Evolutionary conservation across 192 early-diverging fungal genomes (phyloP).

Genomic region (Backusella macrospora): DNA sequence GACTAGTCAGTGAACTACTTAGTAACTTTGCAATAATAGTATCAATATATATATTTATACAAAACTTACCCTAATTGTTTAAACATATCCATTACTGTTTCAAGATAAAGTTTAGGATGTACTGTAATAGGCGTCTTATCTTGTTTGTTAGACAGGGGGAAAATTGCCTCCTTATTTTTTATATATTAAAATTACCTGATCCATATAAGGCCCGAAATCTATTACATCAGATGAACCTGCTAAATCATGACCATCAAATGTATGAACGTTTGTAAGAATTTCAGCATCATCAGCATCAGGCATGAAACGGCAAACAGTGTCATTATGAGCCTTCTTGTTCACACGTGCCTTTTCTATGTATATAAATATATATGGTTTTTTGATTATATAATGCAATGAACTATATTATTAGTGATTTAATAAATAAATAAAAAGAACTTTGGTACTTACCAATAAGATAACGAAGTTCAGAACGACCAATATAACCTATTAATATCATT

Average conservation of each 20-base stretch:
- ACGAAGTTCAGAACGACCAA: conserved; percentile 60
- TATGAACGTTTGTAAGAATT: conserved; percentile 26
- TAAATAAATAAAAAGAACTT: neutral
- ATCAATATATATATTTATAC: neutral
- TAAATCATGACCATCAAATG: conserved; percentile 25
- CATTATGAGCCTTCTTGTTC: conserved; percentile 45
- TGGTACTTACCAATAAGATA: conserved; percentile 53
- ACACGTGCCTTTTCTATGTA: conserved; percentile 51
- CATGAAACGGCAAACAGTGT: conserved; percentile 55
- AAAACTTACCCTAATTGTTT: conserved; percentile 70
- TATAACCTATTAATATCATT: conserved; percentile 72
- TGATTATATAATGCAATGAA: no score
- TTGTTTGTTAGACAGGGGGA: conserved; percentile 23
- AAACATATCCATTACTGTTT: conserved; percentile 81
- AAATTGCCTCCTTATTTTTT: neutral
- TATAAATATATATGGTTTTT: neutral
- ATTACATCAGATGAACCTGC: conserved; percentile 44
- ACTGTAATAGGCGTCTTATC: conserved; percentile 71
- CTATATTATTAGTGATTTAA: no score
- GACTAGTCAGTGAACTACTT: conserved; percentile 37
- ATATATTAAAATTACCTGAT: conserved; percentile 43
- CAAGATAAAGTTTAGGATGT: conserved; percentile 66
- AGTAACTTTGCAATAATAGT: neutral
- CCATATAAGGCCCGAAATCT: conserved; percentile 57
- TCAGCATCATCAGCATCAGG: conserved; percentile 30